Evolutionary conservation across 805 yeast species (phyloP).

Genomic region (Ogataea methanolica): DNA sequence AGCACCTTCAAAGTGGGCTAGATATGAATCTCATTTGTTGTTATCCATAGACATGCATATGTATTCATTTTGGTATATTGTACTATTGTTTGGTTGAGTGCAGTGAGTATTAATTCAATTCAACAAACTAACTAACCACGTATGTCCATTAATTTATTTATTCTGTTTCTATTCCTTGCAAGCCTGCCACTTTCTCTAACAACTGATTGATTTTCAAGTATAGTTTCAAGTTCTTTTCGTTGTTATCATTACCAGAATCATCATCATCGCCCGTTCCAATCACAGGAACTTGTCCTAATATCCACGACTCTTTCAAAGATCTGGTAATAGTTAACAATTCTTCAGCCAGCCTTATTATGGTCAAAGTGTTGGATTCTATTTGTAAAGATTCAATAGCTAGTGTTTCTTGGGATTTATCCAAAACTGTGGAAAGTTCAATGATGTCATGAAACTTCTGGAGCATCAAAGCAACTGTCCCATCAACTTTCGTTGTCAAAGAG

Average conservation of each 20-base stretch:
- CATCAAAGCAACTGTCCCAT: constrained; percentile 45
- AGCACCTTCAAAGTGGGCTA: no score
- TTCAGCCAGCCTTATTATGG: constrained; percentile 47
- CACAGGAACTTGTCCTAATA: constrained; percentile 45
- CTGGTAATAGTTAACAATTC: constrained; percentile 47
- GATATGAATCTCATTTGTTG: no score
- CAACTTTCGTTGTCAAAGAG: constrained; percentile 42
- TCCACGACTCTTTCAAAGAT: constrained; percentile 52
- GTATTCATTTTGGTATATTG: no score
- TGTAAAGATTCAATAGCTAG: constrained; percentile 52
- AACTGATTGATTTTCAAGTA: constrained; percentile 32
- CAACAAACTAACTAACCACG: neutral
- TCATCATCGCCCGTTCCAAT: constrained; percentile 13
- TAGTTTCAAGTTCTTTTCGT: constrained; percentile 27
- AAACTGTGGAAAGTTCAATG: constrained; percentile 38
- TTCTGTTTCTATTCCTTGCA: constrained; percentile 26
- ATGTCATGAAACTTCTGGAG: constrained; percentile 50
- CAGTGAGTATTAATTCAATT: no score
- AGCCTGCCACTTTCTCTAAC: constrained; percentile 31
- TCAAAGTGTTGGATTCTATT: constrained; percentile 48
- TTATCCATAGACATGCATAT: no score
- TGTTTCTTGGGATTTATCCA: constrained; percentile 30
- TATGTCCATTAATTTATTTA: neutral
- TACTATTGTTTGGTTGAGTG: no score
- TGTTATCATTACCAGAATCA: constrained; percentile 14